These are phyloP conservation scores for Trichophyton simii DNA, from an alignment of 2,329 filamentous ascomycete genomes.

Conservation along the genomic window DNA sequence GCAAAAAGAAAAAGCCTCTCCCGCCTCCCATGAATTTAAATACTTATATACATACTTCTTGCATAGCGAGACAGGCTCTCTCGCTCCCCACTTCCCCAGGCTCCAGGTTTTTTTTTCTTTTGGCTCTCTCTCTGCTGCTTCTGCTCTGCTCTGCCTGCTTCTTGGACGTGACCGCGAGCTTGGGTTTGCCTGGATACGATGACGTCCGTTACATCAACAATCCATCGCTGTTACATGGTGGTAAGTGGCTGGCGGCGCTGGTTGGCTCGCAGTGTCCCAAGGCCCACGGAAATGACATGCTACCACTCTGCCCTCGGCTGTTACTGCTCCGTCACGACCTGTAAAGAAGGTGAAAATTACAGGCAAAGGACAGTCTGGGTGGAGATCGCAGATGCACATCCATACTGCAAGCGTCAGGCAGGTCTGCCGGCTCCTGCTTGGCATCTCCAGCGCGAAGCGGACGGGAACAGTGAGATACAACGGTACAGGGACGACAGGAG, in stretches of 20 bases:
- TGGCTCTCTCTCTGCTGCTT: neutral
- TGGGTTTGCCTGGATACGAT: neutral
- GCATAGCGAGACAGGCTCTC: neutral
- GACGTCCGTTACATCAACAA: conserved; percentile 1
- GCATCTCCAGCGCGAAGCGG: neutral
- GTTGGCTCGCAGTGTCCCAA: neutral
- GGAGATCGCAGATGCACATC: neutral
- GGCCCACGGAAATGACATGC: neutral
- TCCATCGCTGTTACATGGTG: neutral
- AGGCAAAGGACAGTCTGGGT: neutral
- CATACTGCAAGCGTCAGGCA: neutral
- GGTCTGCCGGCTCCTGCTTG: neutral
- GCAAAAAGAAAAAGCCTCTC: too few species aligned
- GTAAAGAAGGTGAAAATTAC: neutral
- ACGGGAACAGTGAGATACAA: too few species aligned
- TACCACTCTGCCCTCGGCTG: neutral
- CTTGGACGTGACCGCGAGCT: neutral
- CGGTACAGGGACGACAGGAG: neutral
- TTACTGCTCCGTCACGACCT: neutral
- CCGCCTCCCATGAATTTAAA: neutral
- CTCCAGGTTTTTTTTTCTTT: neutral
- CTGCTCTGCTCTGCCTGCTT: neutral
- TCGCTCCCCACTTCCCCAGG: neutral
- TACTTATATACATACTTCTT: neutral
- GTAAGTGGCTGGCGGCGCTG: neutral